Conservation (phyloP, 768 basidiomycete species). For the Amanita brunnescens region DNA sequence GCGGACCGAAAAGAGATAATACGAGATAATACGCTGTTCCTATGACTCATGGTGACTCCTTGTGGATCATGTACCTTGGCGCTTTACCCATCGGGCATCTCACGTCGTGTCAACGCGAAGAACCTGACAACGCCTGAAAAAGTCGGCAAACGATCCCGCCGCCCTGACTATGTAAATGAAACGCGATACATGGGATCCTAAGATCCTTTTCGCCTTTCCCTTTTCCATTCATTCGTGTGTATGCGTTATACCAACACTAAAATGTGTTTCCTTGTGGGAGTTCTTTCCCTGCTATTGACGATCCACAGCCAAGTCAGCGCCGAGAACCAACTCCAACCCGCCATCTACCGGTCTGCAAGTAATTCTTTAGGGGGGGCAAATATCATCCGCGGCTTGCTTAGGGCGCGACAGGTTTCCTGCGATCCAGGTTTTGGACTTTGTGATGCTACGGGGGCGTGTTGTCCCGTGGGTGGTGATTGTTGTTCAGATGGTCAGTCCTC, state of each 20-base stretch:
- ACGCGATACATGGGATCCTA: too few relatives aligned
- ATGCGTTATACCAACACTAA: too few relatives aligned
- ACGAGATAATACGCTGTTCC: too few relatives aligned
- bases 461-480: conserved; percentile 1
- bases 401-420: neutral
- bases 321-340: neutral
- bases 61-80: too few relatives aligned
- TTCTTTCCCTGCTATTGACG: neutral
- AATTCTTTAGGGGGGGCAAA: neutral
- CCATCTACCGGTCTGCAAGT: neutral
- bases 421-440: neutral
- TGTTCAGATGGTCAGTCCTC: conserved; percentile 2
- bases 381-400: neutral
- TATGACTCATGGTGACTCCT: too few relatives aligned
- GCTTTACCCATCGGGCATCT: too few relatives aligned
- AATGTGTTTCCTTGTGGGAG: neutral
- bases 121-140: too few relatives aligned
- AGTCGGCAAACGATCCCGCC: too few relatives aligned
- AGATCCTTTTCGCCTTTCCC: too few relatives aligned
- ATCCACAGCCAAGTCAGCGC: neutral
- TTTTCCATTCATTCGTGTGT: too few relatives aligned
- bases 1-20: too few relatives aligned
- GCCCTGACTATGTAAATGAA: neutral
- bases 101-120: too few relatives aligned
- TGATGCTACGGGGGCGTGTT: neutral